Base-by-base conservation (phyloP, 352 stramenopile genomes). In the Pythium vanterpoolii region DNA sequence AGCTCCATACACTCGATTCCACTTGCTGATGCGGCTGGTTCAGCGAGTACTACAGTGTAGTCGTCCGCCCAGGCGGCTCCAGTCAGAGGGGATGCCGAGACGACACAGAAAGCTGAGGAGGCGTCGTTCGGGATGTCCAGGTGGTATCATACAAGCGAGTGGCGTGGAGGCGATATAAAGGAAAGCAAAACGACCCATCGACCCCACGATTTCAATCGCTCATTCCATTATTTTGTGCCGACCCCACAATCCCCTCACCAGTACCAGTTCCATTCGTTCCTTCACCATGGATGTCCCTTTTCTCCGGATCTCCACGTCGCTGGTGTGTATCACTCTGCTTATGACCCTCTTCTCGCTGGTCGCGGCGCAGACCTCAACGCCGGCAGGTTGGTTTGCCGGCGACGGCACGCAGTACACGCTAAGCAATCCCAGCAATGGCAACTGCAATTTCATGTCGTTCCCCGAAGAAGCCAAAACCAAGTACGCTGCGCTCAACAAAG, bases 381-480 rank as follows among this genome's bases (percentile, higher is more conserved):
- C 24, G 6, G 5, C 34, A 19, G 34, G 34, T 8, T 42, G 19
- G 13, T 71, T 71, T 43, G n/a, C 33, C 3, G 63, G 63, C 16
- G 63, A 71, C 0, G 63, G 63, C 63, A 71, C 63, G 46, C 63
- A 71, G 52, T 71, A 71, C 46, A 71, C 63, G 42, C 63, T 71
- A 18, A 47, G 43, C 24, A 10, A 62, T 10, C 63, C 63, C 18
- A 62, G 14, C 50, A 60, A 71, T 26, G 56, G 56, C 46, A 71
- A 69, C 52, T 89, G 82, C 67, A 87, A 86, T 58, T 85, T 89
- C 49, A 90, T 90, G 79, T 69, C 68, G 56, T 73, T 76, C 51
- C 73, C 71, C 0, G 47, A 53, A 4, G 60, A 66, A 5, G 71
- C 83, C 0, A 72, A 38, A 7, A 73, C 69, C 43, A 83, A 87